phyloP scores from a whole-genome alignment of 169 alveolate species.

The Cardiosporidium cionae region DNA sequence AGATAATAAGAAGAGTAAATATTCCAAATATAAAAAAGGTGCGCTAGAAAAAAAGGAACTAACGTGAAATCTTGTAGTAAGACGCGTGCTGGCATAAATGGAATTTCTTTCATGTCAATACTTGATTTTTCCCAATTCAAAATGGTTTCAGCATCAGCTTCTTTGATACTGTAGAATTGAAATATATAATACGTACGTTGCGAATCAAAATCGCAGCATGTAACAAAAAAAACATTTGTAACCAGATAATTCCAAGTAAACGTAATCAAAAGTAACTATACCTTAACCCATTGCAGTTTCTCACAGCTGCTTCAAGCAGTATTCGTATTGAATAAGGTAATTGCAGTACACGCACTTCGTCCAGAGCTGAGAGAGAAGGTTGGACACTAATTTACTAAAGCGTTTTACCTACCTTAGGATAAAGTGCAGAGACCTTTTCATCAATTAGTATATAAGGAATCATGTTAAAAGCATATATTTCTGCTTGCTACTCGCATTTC shows the following conservation, averaged over 20 bases:
- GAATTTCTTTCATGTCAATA: constrained; percentile 76
- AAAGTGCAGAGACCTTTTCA: too few relatives aligned
- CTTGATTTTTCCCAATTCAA: constrained; percentile 76
- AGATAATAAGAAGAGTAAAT: not conserved
- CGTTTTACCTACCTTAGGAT: too few relatives aligned
- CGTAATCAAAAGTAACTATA: not conserved
- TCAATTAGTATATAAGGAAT: too few relatives aligned
- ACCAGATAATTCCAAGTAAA: not conserved
- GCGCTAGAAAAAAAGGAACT: not conserved
- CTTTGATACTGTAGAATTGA: constrained; percentile 60
- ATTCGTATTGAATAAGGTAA: constrained; percentile 88
- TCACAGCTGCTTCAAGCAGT: constrained; percentile 86
- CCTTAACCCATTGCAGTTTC: constrained; percentile 85
- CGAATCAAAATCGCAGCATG: not conserved
- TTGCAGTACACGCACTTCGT: constrained; percentile 11
- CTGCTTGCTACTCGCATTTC: too few relatives aligned
- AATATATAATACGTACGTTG: not conserved
- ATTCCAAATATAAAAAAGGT: not conserved
- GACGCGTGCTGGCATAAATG: constrained; percentile 93
- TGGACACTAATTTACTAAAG: too few relatives aligned
- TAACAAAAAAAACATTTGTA: not conserved
- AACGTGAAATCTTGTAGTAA: constrained; percentile 87
- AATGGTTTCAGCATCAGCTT: constrained; percentile 83
- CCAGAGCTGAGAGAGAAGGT: constrained; percentile 4
- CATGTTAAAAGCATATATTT: too few relatives aligned